A percentile compares a stretch with the other conserved stretches of the same genome.
These are phyloP conservation scores for Ceratopteris richardii DNA, from an alignment of 75 land plant genomes.

Conservation along the genomic window DNA sequence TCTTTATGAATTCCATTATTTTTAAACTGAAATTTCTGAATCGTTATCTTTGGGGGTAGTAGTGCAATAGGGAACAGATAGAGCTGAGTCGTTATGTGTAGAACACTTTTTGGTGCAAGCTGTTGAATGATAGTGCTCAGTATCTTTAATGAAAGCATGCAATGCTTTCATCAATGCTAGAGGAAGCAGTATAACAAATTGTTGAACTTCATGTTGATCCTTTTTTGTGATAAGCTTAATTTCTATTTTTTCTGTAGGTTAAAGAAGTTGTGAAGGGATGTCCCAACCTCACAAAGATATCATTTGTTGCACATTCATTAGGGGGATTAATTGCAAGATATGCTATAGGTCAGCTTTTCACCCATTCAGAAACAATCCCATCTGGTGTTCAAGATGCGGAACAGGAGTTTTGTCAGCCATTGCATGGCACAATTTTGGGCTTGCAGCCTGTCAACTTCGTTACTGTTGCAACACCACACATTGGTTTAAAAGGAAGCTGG, in stretches of 20 bases:
- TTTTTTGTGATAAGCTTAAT: too few species aligned
- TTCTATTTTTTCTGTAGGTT: constrained; percentile 24
- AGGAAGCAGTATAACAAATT: too few species aligned
- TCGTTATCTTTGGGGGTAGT: too few species aligned
- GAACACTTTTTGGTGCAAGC: too few species aligned
- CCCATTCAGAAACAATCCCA: constrained; percentile 19
- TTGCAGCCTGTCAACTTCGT: constrained; percentile 81
- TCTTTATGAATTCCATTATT: too few species aligned
- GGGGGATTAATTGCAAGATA: constrained; percentile 90
- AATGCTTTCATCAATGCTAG: too few species aligned
- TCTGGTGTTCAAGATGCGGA: background rate
- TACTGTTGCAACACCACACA: constrained; percentile 90
- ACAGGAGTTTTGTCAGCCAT: constrained; percentile 7
- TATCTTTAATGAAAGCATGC: too few species aligned
- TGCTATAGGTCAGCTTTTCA: constrained; percentile 70
- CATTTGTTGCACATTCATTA: constrained; percentile 84
- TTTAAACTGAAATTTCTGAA: too few species aligned
- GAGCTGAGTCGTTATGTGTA: too few species aligned
- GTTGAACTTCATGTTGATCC: too few species aligned
- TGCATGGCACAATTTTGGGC: constrained; percentile 58
- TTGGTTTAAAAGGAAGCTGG: constrained; percentile 82
- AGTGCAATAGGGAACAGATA: too few species aligned
- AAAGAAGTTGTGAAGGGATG: constrained; percentile 33
- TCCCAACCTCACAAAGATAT: constrained; percentile 53
- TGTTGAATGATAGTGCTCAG: too few species aligned